Evolutionary conservation across 768 basidiomycete species (phyloP), one percentile per base, ranked within the genome.

Genomic region (Tricholoma hemisulphureum): DNA sequence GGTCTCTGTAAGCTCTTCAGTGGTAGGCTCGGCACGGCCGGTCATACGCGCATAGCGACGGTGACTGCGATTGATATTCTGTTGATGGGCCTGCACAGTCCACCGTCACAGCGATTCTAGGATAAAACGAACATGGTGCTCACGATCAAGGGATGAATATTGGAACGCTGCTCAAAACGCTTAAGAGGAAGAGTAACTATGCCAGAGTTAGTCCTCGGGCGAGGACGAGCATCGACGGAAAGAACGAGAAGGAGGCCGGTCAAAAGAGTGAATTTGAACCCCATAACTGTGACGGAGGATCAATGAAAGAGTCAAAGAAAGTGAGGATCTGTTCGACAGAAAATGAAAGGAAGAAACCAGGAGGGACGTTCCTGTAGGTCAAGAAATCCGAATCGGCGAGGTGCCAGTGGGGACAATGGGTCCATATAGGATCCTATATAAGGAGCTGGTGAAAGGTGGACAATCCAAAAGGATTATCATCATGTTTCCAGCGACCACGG

Each of bases 31-130:
- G 20, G 73, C 72, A 35, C 80, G 82, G 13, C 87, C 83, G 4
- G 82, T 83, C 84, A 91, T 88, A 50, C 80, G 84, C 7, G 89
- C 87, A 51, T 85, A 78, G 53, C 89, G 87, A 56, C 77, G 79
- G 54, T 82, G 72, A 53, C 80, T 77, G 51, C 83, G 85, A 70
- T 90, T 91, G 60, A 88, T 80, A 64, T 85, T 79, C 70, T 87
- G 89, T 69, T 91, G 88, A 31, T 86, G 71, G 45, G 80, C 69
- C 90, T 92, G 65, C 20, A 24, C 49, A 20, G 14, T 23, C 41
- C 18, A 4, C 58, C 23, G 20, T 43, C 58, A 31, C 53, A 43
- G 18, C 2, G 26, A 29, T 31, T 24, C 2, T 26, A 26, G 34
- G 26, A 37, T 34, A 43, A 37, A 21, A 28, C 35, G 55, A 24